These are phyloP conservation scores for Maudiozyma barnettii DNA, from an alignment of 805 yeast species.

Conservation along the genomic window DNA sequence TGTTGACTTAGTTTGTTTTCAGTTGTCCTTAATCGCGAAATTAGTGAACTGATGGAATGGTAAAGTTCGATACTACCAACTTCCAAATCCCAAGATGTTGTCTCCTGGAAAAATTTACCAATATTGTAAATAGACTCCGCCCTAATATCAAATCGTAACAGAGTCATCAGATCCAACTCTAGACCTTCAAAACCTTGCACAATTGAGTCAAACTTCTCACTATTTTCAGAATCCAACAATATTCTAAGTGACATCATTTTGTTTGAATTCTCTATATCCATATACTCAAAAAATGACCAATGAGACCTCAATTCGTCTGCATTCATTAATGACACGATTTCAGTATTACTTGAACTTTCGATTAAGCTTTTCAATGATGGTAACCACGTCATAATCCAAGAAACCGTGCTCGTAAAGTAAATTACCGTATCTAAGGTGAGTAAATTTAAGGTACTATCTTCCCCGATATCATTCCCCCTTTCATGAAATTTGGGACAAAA, in stretches of 20 bases:
- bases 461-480: slow-evolving; percentile 24
- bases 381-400: slow-evolving; percentile 54
- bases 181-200: slow-evolving; percentile 13
- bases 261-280: slow-evolving; percentile 12
- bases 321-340: slow-evolving; percentile 5
- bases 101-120: slow-evolving; percentile 19
- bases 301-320: slow-evolving; percentile 28
- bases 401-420: slow-evolving; percentile 43
- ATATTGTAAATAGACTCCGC: slow-evolving; percentile 23
- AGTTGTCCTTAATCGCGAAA: slow-evolving; percentile 19
- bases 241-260: slow-evolving; percentile 12
- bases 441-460: slow-evolving; percentile 46
- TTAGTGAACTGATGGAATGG: slow-evolving; percentile 19
- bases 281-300: slow-evolving; percentile 36
- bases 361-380: slow-evolving; percentile 41
- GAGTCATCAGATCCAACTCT: slow-evolving; percentile 13
- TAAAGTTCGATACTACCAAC: slow-evolving; percentile 26
- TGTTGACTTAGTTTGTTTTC: slow-evolving; percentile 22
- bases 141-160: slow-evolving; percentile 25
- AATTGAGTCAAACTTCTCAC: slow-evolving; percentile 13
- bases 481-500: slow-evolving; percentile 26
- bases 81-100: slow-evolving; percentile 23
- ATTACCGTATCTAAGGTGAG: slow-evolving; percentile 43
- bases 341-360: slow-evolving; percentile 5
- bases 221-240: slow-evolving; percentile 14